Conservation (phyloP, 2,329 filamentous ascomycete genomes). For the Leptographium procerum region DNA sequence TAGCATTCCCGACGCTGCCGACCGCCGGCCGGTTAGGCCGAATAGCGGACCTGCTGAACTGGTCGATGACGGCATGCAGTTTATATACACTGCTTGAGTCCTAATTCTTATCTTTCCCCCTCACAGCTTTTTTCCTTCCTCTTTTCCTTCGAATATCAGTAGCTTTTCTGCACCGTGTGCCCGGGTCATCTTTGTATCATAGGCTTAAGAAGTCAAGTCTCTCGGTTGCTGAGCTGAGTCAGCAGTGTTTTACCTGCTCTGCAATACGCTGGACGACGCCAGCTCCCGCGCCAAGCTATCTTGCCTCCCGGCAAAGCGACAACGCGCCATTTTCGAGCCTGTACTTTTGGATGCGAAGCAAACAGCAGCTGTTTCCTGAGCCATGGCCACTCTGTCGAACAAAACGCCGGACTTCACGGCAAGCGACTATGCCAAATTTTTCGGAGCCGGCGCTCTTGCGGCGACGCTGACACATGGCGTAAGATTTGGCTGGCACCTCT, state of each 20-base stretch:
- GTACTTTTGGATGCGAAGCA: neutral
- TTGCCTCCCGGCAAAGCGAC: neutral
- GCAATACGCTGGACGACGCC: neutral
- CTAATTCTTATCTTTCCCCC: neutral
- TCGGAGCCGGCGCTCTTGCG: conserved; percentile 39
- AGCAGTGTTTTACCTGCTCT: neutral
- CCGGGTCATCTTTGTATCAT: neutral
- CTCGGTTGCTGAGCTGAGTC: neutral
- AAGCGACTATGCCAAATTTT: conserved; percentile 40
- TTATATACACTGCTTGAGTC: neutral
- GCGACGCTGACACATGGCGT: conserved; percentile 41
- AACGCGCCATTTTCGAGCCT: neutral
- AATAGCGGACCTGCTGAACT: neutral
- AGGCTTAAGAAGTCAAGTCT: neutral
- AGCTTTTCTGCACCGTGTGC: neutral
- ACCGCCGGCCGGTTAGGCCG: neutral
- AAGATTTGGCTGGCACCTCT: conserved; percentile 14
- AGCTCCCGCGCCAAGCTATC: neutral
- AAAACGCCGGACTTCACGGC: conserved; percentile 26
- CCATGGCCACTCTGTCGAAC: conserved; percentile 5
- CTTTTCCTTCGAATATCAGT: neutral
- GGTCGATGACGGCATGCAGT: neutral
- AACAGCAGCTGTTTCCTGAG: neutral
- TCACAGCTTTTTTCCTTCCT: neutral
- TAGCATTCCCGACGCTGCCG: neutral